Conservation (phyloP, 129 eudicot species). For the Artemisia argyi region DNA sequence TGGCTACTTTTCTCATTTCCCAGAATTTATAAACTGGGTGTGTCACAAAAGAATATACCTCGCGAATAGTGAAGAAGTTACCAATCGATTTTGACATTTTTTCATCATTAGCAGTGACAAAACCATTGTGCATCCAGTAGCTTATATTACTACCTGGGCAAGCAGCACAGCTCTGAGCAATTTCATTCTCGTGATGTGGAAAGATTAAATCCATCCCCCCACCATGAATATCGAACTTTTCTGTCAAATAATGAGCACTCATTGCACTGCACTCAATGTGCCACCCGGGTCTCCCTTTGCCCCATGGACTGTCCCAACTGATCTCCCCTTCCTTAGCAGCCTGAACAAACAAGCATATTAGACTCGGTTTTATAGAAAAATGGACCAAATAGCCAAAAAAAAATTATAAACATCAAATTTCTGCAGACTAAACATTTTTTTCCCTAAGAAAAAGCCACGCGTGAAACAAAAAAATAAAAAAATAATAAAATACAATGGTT, state of each 20-base stretch:
- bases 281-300: slow-evolving; percentile 99
- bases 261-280: slow-evolving; percentile 98
- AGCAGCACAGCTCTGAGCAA: slow-evolving; percentile 93
- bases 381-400: no score
- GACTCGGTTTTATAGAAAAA: not conserved
- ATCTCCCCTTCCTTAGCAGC: slow-evolving; percentile 95
- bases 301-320: slow-evolving; percentile 99
- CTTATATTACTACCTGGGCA: slow-evolving; percentile 65
- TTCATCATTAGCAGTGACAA: slow-evolving; percentile 80
- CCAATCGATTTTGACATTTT: slow-evolving; percentile 85
- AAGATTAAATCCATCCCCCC: slow-evolving; percentile 92
- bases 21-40: not conserved
- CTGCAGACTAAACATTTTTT: no score
- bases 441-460: no score
- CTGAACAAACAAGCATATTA: slow-evolving; percentile 31
- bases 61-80: slow-evolving; percentile 83
- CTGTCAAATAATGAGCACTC: slow-evolving; percentile 76
- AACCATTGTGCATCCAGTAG: slow-evolving; percentile 94
- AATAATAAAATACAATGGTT: no score
- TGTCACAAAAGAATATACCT: slow-evolving; percentile 53
- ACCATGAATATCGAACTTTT: slow-evolving; percentile 83
- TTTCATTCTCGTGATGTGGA: slow-evolving; percentile 96
- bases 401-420: no score
- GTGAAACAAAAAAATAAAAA: no score
- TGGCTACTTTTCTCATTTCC: no score